These are phyloP conservation scores for Talaromyces sp. DNA, from an alignment of 2,329 filamentous ascomycete genomes.

Conservation along the genomic window DNA sequence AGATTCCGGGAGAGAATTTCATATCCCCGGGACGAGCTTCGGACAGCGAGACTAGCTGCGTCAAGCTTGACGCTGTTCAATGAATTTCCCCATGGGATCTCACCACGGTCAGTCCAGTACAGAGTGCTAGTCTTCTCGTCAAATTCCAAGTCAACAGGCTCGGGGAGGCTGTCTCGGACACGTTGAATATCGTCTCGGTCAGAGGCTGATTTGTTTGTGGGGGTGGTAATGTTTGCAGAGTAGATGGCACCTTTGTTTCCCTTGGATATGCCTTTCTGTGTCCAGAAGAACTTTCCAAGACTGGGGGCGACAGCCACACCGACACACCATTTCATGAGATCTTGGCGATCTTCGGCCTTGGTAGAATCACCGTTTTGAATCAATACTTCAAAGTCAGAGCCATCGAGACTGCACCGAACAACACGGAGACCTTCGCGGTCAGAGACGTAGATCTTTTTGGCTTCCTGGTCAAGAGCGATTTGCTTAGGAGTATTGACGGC, in stretches of 20 bases:
- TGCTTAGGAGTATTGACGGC: slow-evolving; percentile 48
- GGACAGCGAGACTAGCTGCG: slow-evolving; percentile 18
- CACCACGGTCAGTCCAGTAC: slow-evolving; percentile 60
- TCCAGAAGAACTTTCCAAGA: slow-evolving; percentile 53
- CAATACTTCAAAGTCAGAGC: slow-evolving; percentile 33
- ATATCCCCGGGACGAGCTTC: slow-evolving; percentile 24
- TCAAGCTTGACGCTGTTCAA: slow-evolving; percentile 40
- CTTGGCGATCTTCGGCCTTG: slow-evolving; percentile 20
- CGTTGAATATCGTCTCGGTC: slow-evolving; percentile 39
- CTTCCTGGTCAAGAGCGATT: slow-evolving; percentile 24
- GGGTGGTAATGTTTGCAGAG: slow-evolving; percentile 42
- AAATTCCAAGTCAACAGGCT: slow-evolving; percentile 55
- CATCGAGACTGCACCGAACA: slow-evolving; percentile 32
- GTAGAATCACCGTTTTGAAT: slow-evolving; percentile 32
- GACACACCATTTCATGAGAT: slow-evolving; percentile 49
- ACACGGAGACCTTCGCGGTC: slow-evolving; percentile 44
- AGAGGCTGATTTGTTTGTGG: slow-evolving; percentile 27
- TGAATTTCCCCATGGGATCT: slow-evolving; percentile 51
- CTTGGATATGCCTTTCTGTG: slow-evolving; percentile 55
- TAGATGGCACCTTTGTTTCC: slow-evolving; percentile 50
- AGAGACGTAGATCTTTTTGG: slow-evolving; percentile 36
- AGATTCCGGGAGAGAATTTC: slow-evolving; percentile 31
- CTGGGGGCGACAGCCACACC: slow-evolving; percentile 47
- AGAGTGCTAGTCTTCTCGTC: slow-evolving; percentile 44
- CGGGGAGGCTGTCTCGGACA: slow-evolving; percentile 45